phyloP scores from a whole-genome alignment of 305 asterid genomes.

The Fraxinus sp. region DNA sequence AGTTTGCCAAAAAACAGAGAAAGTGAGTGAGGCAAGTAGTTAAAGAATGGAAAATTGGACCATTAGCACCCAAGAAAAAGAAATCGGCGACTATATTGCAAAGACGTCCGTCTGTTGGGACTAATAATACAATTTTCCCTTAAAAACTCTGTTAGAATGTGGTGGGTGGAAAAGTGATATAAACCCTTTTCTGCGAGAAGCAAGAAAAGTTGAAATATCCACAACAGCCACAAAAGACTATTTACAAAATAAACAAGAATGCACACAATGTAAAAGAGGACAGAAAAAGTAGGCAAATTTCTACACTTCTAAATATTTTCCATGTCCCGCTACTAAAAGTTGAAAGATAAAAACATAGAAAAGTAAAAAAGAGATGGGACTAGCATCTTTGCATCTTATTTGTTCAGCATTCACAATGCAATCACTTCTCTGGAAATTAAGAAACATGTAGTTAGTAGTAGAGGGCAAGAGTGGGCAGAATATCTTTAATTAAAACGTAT shows the following conservation, averaged over 20 bases:
- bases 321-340: not conserved
- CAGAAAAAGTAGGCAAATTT: not conserved
- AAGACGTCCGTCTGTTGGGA: not conserved
- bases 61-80: not conserved
- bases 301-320: not conserved
- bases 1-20: not conserved
- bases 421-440: not conserved
- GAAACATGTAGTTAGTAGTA: not conserved
- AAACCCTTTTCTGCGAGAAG: constrained; percentile 44
- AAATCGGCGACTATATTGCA: not conserved
- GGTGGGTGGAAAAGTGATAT: not conserved
- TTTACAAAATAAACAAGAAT: not conserved
- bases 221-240: not conserved
- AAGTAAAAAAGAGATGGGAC: not conserved
- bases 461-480: not conserved
- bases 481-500: not conserved
- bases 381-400: not conserved
- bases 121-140: not conserved
- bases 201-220: constrained; percentile 68
- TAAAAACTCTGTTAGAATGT: not conserved
- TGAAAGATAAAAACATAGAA: not conserved
- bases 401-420: not conserved
- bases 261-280: not conserved
- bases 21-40: not conserved
- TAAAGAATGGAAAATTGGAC: not conserved